These are phyloP conservation scores for Luffa acutangula DNA, from an alignment of 306 rosid genomes.

Conservation along the genomic window DNA sequence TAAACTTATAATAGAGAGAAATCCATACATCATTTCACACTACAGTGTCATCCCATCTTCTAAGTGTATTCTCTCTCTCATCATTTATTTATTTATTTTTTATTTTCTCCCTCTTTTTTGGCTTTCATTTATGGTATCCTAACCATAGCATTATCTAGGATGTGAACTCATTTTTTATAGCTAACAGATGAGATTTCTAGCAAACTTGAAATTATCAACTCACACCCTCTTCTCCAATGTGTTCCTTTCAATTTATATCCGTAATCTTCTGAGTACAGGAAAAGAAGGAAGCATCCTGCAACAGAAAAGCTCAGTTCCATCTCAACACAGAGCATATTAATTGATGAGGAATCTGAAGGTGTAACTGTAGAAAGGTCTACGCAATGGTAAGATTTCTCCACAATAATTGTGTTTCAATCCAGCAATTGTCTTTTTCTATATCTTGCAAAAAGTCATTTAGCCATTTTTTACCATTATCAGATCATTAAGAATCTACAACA, in stretches of 20 bases:
- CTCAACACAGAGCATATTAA: conserved; percentile 16
- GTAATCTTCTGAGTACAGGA: conserved; percentile 27
- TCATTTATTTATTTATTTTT: neutral
- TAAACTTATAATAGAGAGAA: neutral
- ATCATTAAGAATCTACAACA: neutral
- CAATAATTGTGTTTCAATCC: neutral
- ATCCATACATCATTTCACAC: neutral
- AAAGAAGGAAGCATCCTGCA: conserved; percentile 20
- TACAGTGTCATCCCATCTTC: neutral
- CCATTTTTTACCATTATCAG: neutral
- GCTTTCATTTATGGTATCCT: neutral
- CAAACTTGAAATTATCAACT: neutral
- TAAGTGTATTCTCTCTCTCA: neutral
- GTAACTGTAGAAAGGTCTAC: conserved; percentile 12
- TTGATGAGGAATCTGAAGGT: conserved; percentile 16
- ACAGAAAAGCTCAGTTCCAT: conserved; percentile 22
- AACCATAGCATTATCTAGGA: neutral
- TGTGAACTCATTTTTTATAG: neutral
- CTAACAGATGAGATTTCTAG: neutral
- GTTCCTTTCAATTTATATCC: neutral
- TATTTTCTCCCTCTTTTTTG: neutral
- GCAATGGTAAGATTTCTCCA: conserved; percentile 20
- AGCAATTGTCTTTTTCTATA: neutral
- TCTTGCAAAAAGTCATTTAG: neutral
- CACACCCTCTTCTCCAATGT: neutral